Evolutionary conservation across 2,329 filamentous ascomycete species (phyloP).

Genomic region (Fusarium caatingaense): DNA sequence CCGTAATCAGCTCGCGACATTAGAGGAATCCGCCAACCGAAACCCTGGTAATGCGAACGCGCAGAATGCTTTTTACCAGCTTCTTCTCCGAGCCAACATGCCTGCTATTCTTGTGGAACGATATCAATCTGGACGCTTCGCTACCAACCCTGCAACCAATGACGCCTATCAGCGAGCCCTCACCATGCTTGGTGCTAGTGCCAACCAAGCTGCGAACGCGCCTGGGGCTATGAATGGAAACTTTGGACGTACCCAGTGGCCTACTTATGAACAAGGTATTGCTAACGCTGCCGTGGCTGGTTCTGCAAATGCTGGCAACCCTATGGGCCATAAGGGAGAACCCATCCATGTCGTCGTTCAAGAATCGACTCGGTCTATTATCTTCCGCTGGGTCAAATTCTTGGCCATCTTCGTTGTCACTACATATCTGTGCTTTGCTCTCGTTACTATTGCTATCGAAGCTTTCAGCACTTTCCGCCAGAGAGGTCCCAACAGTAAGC

Average conservation of each 20-base stretch:
- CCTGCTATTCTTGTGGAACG: slow-evolving; percentile 91
- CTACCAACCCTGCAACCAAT: slow-evolving; percentile 81
- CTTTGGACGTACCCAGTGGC: slow-evolving; percentile 46
- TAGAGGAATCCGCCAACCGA: slow-evolving; percentile 92
- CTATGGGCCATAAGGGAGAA: slow-evolving; percentile 78
- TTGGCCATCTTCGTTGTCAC: slow-evolving; percentile 80
- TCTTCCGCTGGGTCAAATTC: slow-evolving; percentile 95
- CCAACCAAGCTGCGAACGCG: slow-evolving; percentile 43
- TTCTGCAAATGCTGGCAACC: slow-evolving; percentile 37
- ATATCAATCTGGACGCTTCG: slow-evolving; percentile 87
- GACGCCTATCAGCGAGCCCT: slow-evolving; percentile 83
- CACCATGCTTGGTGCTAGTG: slow-evolving; percentile 49
- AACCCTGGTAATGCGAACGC: slow-evolving; percentile 88
- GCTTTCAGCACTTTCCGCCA: slow-evolving; percentile 83
- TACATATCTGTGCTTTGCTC: slow-evolving; percentile 81
- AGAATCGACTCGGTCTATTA: slow-evolving; percentile 79
- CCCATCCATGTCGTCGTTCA: slow-evolving; percentile 98
- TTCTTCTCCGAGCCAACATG: slow-evolving; percentile 91
- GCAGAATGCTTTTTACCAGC: slow-evolving; percentile 94
- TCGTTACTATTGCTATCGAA: slow-evolving; percentile 86
- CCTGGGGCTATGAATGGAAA: slow-evolving; percentile 33
- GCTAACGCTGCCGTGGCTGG: slow-evolving; percentile 46
- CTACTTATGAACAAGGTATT: slow-evolving; percentile 47
- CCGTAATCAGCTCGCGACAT: slow-evolving; percentile 78
- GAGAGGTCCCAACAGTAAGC: slow-evolving; percentile 70